Evolutionary conservation across 257 asterid species (phyloP).

Genomic region (Ehretia macrophylla): DNA sequence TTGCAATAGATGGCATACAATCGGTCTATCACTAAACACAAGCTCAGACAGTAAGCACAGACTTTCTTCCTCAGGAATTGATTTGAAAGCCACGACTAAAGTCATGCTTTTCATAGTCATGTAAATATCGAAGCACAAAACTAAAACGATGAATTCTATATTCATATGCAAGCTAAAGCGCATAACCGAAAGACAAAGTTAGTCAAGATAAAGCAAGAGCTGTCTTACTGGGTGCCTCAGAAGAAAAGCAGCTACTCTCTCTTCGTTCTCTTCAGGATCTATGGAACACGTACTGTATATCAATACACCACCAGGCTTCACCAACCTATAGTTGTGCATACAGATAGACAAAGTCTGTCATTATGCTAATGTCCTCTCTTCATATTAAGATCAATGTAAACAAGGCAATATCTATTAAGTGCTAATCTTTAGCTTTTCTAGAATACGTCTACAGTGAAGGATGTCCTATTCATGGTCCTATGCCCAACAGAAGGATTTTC

Average conservation of each 20-base stretch:
- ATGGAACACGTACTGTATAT: slow-evolving; percentile 90
- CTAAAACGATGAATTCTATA: neutral
- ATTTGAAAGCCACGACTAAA: too few relatives aligned
- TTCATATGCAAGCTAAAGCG: neutral
- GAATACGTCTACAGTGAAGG: too few relatives aligned
- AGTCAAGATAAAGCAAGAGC: neutral
- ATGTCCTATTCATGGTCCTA: too few relatives aligned
- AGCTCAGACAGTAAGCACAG: neutral
- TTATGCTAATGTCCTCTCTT: neutral
- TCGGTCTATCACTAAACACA: neutral
- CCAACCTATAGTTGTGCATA: slow-evolving; percentile 55
- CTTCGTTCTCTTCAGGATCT: slow-evolving; percentile 85
- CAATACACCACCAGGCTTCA: slow-evolving; percentile 71
- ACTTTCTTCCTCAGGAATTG: neutral
- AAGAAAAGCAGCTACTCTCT: slow-evolving; percentile 82
- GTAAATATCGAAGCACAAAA: neutral
- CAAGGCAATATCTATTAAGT: too few relatives aligned
- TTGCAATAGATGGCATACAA: neutral
- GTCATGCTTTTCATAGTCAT: too few relatives aligned
- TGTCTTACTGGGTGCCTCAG: slow-evolving; percentile 58
- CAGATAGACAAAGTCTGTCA: neutral
- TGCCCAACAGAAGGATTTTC: too few relatives aligned
- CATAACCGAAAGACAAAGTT: slow-evolving; percentile 3
- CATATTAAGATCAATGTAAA: neutral
- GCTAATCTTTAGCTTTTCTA: too few relatives aligned